Percentiles rank a stretch among this genome's conserved stretches.
These are phyloP conservation scores for Gigaspora rosea DNA, from an alignment of 192 early-diverging fungal species.

Conservation along the genomic window DNA sequence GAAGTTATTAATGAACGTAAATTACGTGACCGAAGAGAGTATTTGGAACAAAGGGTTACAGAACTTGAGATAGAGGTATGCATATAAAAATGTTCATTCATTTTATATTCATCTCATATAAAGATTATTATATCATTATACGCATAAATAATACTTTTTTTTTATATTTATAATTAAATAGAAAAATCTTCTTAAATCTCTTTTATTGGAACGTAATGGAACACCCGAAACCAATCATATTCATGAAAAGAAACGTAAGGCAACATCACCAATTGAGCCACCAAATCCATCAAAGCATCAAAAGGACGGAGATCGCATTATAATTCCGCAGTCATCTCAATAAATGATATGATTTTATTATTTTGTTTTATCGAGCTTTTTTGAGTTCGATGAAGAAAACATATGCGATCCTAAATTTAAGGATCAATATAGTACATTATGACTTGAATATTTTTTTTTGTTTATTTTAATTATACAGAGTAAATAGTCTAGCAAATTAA, in stretches of 20 bases:
- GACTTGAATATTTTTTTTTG: no score
- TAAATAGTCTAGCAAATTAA: no score
- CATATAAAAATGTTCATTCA: neutral
- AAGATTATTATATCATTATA: neutral
- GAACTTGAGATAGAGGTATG: constrained; percentile 32
- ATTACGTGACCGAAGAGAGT: constrained; percentile 7
- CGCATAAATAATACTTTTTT: neutral
- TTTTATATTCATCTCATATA: neutral
- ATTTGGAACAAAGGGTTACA: constrained; percentile 11
- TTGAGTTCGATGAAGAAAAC: no score
- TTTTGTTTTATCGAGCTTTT: no score
- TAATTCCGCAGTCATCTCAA: neutral
- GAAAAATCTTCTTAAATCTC: constrained; percentile 30
- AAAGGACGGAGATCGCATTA: constrained; percentile 23
- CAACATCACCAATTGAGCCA: neutral
- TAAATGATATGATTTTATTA: neutral
- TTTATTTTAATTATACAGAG: no score
- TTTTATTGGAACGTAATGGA: constrained; percentile 15
- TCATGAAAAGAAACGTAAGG: constrained; percentile 29
- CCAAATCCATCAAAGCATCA: constrained; percentile 19
- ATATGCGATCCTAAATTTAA: no score
- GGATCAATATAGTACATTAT: no score
- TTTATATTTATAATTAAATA: constrained; percentile 13
- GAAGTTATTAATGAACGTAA: constrained; percentile 30
- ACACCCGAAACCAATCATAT: neutral